Conservation (phyloP, 179 eudicot species). For the Dionaea muscipula region DNA sequence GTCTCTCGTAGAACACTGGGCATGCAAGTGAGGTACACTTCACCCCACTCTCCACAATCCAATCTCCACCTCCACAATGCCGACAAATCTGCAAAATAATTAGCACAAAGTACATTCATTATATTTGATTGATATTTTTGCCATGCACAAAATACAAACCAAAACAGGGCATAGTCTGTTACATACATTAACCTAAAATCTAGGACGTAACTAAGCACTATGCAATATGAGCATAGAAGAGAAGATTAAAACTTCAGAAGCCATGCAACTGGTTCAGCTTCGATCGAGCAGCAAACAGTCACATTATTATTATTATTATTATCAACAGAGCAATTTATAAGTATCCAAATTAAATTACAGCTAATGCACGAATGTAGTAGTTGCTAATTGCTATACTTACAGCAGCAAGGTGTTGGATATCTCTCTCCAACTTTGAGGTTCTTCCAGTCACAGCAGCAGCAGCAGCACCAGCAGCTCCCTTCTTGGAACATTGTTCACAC, state of each 20-base stretch:
- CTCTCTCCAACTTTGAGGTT: constrained; percentile 73
- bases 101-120: too few relatives aligned
- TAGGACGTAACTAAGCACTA: too few relatives aligned
- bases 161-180: neutral
- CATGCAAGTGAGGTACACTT: constrained; percentile 85
- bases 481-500: constrained; percentile 48
- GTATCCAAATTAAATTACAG: too few relatives aligned
- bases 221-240: too few relatives aligned
- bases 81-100: constrained; percentile 54
- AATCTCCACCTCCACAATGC: constrained; percentile 94
- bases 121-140: too few relatives aligned
- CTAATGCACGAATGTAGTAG: neutral
- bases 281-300: too few relatives aligned
- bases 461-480: constrained; percentile 52
- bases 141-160: neutral
- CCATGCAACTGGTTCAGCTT: too few relatives aligned
- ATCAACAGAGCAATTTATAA: too few relatives aligned
- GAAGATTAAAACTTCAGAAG: too few relatives aligned
- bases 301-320: too few relatives aligned
- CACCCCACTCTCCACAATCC: constrained; percentile 71
- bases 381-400: constrained; percentile 35
- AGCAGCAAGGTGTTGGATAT: constrained; percentile 72
- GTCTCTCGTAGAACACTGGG: constrained; percentile 70
- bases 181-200: too few relatives aligned
- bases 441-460: constrained; percentile 52